Base-by-base conservation (phyloP, 371 early-diverging fungal species). In the Gilbertella persicaria region DNA sequence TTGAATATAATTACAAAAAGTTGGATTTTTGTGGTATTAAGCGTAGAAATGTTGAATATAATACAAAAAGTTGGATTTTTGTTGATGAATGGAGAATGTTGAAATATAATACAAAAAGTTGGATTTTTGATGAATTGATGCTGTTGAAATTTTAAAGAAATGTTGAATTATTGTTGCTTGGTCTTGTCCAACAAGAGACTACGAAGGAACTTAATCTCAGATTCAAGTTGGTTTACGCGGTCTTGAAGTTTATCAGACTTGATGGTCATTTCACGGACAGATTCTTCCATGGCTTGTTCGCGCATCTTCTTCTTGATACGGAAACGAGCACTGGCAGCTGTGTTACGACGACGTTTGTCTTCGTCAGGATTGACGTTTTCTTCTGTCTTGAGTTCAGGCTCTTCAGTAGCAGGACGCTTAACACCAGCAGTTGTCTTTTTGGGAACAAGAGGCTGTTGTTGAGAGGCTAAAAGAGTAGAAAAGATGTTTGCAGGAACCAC, bases 281-380 rank as follows among this genome's bases (percentile, higher is more conserved):
- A 88, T 38, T 79, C 77, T 71, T 94, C 92, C 46, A 95, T 75
- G 12, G 84, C 87, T 79, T 91, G 88, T 67, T 96, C 96, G 42
- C 89, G 83, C 60, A 81, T 51, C 69, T 92, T 92, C 74, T 96
- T 97, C 83, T 94, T 93, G 30, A 92, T 80, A 8, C 97, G 86
- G 85, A 97, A 97, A 24, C 97, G 81, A 6, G 96, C 96, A 7
- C 93, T 92, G 0, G 97, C 97, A 12, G 89, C 93, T 3, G 96
- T 97, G 77, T 97, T 97, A 20, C 96, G 82, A 24, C 87, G 79
- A 40, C 97, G 85, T 69, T 95, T 95, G 66, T 94, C 96, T 46
- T 86, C 90, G 52, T 85, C 86, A 17, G 50, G 48, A 5, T 4
- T 19, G 16, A 35, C 38, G 5, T n/a, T 23, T 13, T 57, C 63